Percentiles rank a stretch among this genome's conserved stretches.
Conservation (phyloP, 208 protist genomes). For the Trypanosoma rangeli region DNA sequence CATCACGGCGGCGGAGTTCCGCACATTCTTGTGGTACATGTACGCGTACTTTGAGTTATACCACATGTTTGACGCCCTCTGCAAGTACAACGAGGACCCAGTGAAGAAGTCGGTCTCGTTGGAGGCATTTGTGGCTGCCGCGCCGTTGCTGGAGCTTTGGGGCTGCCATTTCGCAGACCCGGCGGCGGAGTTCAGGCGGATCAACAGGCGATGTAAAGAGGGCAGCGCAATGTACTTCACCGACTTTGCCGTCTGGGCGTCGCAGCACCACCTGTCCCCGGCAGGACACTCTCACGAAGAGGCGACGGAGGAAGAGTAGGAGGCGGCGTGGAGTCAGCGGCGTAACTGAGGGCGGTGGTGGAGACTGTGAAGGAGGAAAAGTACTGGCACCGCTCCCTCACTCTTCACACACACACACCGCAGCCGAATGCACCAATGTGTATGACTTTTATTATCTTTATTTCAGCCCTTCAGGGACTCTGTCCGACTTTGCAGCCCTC, state of each 20-base stretch:
- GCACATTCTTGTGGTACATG: constrained; percentile 60
- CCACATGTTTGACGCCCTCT: constrained; percentile 80
- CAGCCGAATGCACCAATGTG: no score
- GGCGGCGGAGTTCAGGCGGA: constrained; percentile 22
- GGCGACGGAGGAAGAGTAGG: neutral
- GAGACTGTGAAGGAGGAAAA: neutral
- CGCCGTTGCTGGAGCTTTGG: constrained; percentile 44
- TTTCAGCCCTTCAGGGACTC: no score
- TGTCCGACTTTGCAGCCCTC: no score
- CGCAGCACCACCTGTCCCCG: constrained; percentile 42
- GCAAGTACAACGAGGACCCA: constrained; percentile 8
- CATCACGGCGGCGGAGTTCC: constrained; percentile 44
- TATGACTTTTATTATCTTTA: no score
- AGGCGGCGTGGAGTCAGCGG: neutral
- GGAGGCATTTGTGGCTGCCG: constrained; percentile 32
- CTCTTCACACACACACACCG: no score
- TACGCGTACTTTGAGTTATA: constrained; percentile 79
- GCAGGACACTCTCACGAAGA: constrained; percentile 41
- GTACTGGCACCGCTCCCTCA: no score
- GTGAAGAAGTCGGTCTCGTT: neutral
- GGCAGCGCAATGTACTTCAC: constrained; percentile 43
- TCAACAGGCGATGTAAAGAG: constrained; percentile 32
- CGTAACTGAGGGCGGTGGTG: neutral
- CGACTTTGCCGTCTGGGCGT: constrained; percentile 57
- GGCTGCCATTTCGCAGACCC: constrained; percentile 39